These are phyloP conservation scores for Nemania diffusa DNA, from an alignment of 2,329 filamentous ascomycete genomes.

Conservation along the genomic window DNA sequence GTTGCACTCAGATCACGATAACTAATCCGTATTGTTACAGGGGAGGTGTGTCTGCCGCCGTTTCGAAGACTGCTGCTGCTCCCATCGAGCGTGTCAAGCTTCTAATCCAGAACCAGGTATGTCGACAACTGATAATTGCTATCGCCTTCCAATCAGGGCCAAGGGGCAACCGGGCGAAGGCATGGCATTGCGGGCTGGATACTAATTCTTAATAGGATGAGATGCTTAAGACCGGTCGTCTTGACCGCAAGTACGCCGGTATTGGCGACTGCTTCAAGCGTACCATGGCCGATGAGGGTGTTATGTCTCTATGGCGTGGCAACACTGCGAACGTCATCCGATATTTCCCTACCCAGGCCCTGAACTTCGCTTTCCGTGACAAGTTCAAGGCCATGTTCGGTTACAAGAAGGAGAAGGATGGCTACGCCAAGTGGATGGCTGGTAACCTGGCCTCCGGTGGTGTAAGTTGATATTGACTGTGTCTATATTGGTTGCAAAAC, in stretches of 20 bases:
- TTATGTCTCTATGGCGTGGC: conserved; percentile 96
- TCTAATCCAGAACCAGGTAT: conserved; percentile 99
- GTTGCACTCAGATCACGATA: not conserved
- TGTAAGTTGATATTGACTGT: conserved; percentile 69
- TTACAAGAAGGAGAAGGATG: conserved; percentile 99
- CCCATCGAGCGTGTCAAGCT: conserved; percentile 99
- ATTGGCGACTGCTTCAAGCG: conserved; percentile 96
- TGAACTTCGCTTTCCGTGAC: conserved; percentile 99
- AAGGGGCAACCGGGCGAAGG: too few relatives aligned
- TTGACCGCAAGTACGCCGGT: conserved; percentile 95
- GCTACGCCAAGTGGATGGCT: conserved; percentile 98
- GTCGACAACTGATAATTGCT: conserved; percentile 53
- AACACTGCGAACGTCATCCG: conserved; percentile 99
- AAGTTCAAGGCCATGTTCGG: conserved; percentile 99
- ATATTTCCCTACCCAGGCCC: conserved; percentile 99
- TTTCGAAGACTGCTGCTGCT: conserved; percentile 99
- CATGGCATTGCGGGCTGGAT: too few relatives aligned
- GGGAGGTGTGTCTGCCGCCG: conserved; percentile 99
- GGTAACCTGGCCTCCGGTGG: conserved; percentile 99
- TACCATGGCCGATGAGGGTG: conserved; percentile 90
- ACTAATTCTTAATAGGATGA: conserved; percentile 77
- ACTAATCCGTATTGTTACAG: not conserved
- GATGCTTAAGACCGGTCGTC: conserved; percentile 99
- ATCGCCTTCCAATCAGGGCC: not conserved
- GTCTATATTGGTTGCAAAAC: conserved; percentile 10